Conservation (phyloP, 2,329 filamentous ascomycete species). For the Diaporthe vexans region DNA sequence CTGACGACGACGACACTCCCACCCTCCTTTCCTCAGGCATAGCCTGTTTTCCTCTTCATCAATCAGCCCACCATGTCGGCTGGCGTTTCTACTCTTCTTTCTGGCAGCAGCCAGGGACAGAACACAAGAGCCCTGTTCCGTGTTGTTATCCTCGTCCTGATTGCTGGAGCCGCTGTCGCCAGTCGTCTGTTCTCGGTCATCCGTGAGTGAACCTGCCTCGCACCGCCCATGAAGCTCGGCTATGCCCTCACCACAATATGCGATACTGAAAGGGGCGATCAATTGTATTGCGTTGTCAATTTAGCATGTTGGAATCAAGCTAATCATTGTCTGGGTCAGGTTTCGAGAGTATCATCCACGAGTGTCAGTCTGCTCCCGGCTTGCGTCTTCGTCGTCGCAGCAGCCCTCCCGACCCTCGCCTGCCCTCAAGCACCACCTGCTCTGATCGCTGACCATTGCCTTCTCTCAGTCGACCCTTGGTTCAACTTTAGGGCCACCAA, state of each 20-base stretch:
- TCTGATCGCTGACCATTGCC: conserved; percentile 48
- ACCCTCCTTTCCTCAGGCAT: conserved; percentile 40
- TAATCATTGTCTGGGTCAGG: conserved; percentile 64
- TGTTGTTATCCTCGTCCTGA: conserved; percentile 89
- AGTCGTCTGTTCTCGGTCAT: conserved; percentile 99
- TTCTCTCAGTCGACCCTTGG: conserved; percentile 90
- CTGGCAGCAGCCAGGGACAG: conserved; percentile 83
- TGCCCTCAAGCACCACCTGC: conserved; percentile 45
- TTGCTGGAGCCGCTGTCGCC: conserved; percentile 90
- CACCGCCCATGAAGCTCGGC: conserved; percentile 38
- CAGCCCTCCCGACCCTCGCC: conserved; percentile 35
- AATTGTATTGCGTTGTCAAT: neutral
- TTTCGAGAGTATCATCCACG: conserved; percentile 99
- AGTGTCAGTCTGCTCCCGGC: conserved; percentile 77
- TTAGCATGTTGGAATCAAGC: conserved; percentile 42
- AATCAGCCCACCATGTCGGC: conserved; percentile 59
- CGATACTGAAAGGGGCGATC: neutral
- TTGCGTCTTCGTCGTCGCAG: conserved; percentile 37
- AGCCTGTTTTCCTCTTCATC: conserved; percentile 40
- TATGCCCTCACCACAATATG: conserved; percentile 36
- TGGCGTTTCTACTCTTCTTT: conserved; percentile 67
- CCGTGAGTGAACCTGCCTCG: conserved; percentile 70
- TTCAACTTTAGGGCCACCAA: conserved; percentile 99
- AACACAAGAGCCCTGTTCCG: conserved; percentile 89
- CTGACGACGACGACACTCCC: conserved; percentile 31